phyloP scores from a whole-genome alignment of 139 green algal genomes.

The Yamagishiella unicocca region DNA sequence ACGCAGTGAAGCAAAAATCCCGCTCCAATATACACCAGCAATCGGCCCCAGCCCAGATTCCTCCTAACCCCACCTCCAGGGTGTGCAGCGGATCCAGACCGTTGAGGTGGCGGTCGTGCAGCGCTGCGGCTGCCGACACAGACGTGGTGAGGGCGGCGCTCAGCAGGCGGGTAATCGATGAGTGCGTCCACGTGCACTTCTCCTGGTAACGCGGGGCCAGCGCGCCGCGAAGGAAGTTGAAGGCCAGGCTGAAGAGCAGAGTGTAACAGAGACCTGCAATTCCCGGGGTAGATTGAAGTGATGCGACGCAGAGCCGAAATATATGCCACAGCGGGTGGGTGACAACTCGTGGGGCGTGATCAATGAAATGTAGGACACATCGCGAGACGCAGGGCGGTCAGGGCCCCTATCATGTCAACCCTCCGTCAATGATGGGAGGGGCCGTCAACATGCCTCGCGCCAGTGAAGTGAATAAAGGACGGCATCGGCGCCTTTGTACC shows the following conservation, averaged over 20 bases:
- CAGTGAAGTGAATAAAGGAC: too few species aligned
- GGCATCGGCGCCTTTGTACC: too few species aligned
- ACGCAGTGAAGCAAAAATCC: neutral
- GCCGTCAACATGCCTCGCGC: too few species aligned
- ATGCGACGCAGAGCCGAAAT: too few species aligned
- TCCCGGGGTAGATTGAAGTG: too few species aligned
- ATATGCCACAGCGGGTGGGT: too few species aligned
- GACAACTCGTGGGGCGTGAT: too few species aligned
- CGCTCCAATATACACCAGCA: neutral
- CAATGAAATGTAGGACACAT: too few species aligned
- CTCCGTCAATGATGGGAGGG: too few species aligned
- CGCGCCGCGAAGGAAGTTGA: constrained; percentile 41
- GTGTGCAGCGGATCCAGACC: constrained; percentile 36
- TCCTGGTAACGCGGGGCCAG: constrained; percentile 13
- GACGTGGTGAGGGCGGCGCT: neutral
- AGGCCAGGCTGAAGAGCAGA: constrained; percentile 24
- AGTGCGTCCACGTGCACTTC: constrained; percentile 30
- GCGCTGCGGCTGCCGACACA: neutral
- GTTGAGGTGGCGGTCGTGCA: constrained; percentile 44
- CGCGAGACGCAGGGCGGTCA: too few species aligned
- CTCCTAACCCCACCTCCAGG: constrained; percentile 11
- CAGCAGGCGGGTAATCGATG: neutral
- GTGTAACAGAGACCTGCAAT: constrained; percentile 19
- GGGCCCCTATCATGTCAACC: too few species aligned
- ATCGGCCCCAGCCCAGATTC: neutral